phyloP scores from a whole-genome alignment of 192 early-diverging fungal genomes.

The Umbelopsis isabellina region DNA sequence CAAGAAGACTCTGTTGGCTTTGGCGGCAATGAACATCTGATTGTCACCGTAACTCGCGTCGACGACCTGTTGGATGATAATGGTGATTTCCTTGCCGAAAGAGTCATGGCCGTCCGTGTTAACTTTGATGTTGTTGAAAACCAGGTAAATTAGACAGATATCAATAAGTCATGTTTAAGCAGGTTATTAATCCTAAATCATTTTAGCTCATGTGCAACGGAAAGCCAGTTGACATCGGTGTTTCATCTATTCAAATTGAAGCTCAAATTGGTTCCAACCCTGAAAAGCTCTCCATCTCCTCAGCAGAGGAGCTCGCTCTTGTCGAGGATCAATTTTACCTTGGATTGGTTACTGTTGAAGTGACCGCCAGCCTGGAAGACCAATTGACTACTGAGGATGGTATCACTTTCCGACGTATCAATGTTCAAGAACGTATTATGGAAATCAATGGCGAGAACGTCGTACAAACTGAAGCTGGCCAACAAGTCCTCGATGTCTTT shows the following conservation, averaged over 20 bases:
- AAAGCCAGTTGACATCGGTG: conserved; percentile 47
- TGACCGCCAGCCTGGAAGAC: conserved; percentile 49
- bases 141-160: conserved; percentile 37
- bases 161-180: no score
- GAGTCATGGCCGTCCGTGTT: conserved; percentile 59
- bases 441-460: conserved; percentile 60
- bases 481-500: conserved; percentile 61
- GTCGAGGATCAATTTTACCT: conserved; percentile 52
- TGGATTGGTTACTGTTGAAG: conserved; percentile 59
- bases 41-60: conserved; percentile 57
- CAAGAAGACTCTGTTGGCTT: conserved; percentile 19
- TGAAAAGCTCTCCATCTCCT: conserved; percentile 40
- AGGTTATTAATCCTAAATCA: neutral
- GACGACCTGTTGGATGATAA: conserved; percentile 62
- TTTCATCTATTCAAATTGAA: conserved; percentile 44
- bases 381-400: conserved; percentile 44
- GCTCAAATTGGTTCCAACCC: conserved; percentile 46
- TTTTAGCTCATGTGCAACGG: conserved; percentile 56
- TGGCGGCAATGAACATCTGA: conserved; percentile 47
- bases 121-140: conserved; percentile 58
- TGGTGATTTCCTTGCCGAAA: conserved; percentile 58
- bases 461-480: conserved; percentile 52
- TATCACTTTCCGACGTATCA: conserved; percentile 51
- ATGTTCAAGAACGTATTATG: conserved; percentile 48
- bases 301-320: conserved; percentile 44